These are phyloP conservation scores for Alternaria brassicae DNA, from an alignment of 2,329 filamentous ascomycete genomes.

Conservation along the genomic window DNA sequence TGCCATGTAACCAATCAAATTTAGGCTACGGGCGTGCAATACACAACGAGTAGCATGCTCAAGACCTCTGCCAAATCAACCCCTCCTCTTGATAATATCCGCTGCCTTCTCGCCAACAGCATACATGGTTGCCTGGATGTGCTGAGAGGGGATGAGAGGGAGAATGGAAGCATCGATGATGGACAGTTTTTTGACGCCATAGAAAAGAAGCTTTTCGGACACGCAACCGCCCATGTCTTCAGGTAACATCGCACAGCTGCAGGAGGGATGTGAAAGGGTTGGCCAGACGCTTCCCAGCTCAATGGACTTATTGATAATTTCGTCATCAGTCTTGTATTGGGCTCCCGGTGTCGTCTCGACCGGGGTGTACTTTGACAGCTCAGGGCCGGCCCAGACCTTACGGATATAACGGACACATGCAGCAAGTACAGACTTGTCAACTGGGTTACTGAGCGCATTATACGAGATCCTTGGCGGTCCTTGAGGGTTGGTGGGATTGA, in stretches of 20 bases:
- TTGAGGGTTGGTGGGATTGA: conserved; percentile 38
- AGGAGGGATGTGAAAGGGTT: conserved; percentile 36
- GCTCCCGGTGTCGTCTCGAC: conserved; percentile 36
- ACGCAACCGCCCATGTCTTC: conserved; percentile 42
- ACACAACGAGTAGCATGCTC: not conserved
- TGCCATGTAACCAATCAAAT: not conserved
- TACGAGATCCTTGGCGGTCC: conserved; percentile 36
- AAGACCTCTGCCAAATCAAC: conserved; percentile 1
- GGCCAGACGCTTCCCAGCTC: conserved; percentile 28
- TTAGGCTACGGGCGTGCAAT: not conserved
- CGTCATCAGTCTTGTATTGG: conserved; percentile 37
- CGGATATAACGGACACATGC: conserved; percentile 49
- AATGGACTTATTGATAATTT: conserved; percentile 31
- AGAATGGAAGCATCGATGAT: conserved; percentile 45
- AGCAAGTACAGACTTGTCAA: conserved; percentile 41
- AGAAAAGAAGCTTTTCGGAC: conserved; percentile 34
- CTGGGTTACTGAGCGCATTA: conserved; percentile 40
- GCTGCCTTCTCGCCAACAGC: conserved; percentile 46
- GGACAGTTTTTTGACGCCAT: conserved; percentile 37
- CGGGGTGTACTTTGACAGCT: conserved; percentile 27
- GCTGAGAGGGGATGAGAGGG: conserved; percentile 41
- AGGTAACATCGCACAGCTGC: conserved; percentile 46
- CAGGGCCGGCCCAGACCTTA: conserved; percentile 38
- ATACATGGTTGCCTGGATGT: conserved; percentile 46
- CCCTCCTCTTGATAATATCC: conserved; percentile 37